phyloP scores from a whole-genome alignment of 495 filamentous ascomycete species.

The Penicillium coffeae region DNA sequence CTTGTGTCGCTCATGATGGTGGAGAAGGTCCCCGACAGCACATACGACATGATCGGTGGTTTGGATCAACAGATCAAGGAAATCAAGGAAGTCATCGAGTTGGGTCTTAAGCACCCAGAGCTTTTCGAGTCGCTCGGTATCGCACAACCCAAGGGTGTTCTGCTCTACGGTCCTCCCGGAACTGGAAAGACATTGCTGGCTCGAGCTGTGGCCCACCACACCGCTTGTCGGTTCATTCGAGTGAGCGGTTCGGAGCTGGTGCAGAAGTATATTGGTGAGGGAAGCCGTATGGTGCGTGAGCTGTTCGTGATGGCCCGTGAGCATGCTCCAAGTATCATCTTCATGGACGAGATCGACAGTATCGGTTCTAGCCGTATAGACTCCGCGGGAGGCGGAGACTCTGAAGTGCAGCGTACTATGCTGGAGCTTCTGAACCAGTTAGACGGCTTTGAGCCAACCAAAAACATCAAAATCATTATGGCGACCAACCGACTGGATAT shows the following conservation, averaged over 20 bases:
- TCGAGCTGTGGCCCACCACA: constrained; percentile 94
- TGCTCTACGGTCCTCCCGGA: constrained; percentile 94
- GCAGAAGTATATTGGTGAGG: constrained; percentile 99
- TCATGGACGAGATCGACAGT: constrained; percentile 99
- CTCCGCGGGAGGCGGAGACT: constrained; percentile 89
- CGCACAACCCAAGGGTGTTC: constrained; percentile 94
- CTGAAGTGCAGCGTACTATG: constrained; percentile 99
- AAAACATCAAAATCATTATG: constrained; percentile 99
- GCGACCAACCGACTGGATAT: constrained; percentile 98
- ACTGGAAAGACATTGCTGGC: constrained; percentile 97
- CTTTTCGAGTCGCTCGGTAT: constrained; percentile 98
- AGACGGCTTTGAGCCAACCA: constrained; percentile 98
- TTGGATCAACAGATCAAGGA: constrained; percentile 99
- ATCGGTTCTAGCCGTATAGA: constrained; percentile 98
- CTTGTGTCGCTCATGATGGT: constrained; percentile 99
- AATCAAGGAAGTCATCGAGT: constrained; percentile 99
- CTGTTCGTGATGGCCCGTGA: constrained; percentile 99
- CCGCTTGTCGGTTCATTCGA: constrained; percentile 97
- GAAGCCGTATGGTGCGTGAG: constrained; percentile 96
- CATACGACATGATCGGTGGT: constrained; percentile 99
- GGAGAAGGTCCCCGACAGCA: constrained; percentile 98
- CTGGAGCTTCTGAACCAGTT: constrained; percentile 96
- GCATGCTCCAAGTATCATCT: constrained; percentile 99
- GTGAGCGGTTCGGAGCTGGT: constrained; percentile 95
- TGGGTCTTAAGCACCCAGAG: constrained; percentile 96